Conservation (phyloP, 768 basidiomycete genomes). For the Rhizopogon vinicolor region DNA sequence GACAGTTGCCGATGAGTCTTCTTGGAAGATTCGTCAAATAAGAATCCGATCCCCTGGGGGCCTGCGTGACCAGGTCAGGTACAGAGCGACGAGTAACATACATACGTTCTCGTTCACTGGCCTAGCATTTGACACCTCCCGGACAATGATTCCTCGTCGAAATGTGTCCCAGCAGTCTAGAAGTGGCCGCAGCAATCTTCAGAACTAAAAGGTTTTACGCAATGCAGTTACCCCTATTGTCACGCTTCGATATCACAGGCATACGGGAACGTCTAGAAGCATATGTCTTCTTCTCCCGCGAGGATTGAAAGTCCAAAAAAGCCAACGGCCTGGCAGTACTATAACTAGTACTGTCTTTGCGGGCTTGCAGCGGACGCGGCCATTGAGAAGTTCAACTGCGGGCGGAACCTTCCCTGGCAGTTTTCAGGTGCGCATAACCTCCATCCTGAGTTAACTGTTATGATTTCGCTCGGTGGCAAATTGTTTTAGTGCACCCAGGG, state of each 20-base stretch:
- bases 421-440: neutral
- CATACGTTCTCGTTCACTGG: no score
- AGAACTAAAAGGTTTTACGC: neutral
- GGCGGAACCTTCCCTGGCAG: neutral
- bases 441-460: neutral
- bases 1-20: no score
- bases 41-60: no score
- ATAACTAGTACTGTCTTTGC: neutral
- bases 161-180: no score
- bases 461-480: neutral
- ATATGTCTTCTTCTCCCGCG: neutral
- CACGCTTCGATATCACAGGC: neutral
- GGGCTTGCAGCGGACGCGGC: neutral
- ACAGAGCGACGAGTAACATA: no score
- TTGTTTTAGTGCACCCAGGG: neutral
- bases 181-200: neutral
- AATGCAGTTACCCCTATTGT: neutral
- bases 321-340: neutral
- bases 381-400: neutral
- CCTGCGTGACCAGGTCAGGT: no score
- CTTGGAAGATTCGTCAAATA: no score
- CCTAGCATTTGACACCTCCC: no score
- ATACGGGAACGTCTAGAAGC: neutral
- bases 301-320: neutral
- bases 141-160: no score